Evolutionary conservation across 208 protist genomes (phyloP), one percentile per base, ranked within the genome.

Genomic region (Jaenimonas drosophilae): DNA sequence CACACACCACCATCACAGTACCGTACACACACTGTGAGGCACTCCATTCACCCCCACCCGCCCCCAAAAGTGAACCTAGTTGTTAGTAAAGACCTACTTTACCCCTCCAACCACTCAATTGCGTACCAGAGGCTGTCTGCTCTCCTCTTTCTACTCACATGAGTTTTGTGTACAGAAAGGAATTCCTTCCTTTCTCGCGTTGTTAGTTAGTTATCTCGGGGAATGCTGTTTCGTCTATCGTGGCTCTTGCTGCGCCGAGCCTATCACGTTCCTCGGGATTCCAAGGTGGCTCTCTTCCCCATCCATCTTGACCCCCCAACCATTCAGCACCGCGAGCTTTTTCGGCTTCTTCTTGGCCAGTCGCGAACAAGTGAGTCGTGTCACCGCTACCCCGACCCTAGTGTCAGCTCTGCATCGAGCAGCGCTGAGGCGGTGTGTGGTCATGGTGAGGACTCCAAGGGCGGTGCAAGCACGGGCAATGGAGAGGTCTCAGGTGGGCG

Each of bases 281-380:
- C 85, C 12, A 71, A 78, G 12, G 76, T 94, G 6, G 80, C 68
- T 3, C 68, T 94, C 37, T 94, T 94, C 38, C 80, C 85, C 4
- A 47, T 94, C 21, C 85, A 94, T 52, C 60, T 94, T 4, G 85
- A 94, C 55, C 85, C 85, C 5, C 85, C 85, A 4, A 94, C 85
- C 21, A 48, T 70, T 7, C 80, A 94, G 38, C 85, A 94, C 48
- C 68, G 74, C 0, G 71, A 86, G 21, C 55, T 94, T 1, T 94
- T 94, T 51, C 59, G 67, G 7, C 67, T 90, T n/a, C 68, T 94
- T 32, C 65, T 90, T 29, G 80, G 74, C 9, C 48, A 61, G 3
- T 11, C 19, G 16, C 37, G 16, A 6, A 11, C 19, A 11, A 7
- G 9, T 6, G n/a, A n/a, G n/a, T n/a, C n/a, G n/a, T n/a, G n/a